Conservation (phyloP, 106 monocot species). For the Hemerocallis citrina region DNA sequence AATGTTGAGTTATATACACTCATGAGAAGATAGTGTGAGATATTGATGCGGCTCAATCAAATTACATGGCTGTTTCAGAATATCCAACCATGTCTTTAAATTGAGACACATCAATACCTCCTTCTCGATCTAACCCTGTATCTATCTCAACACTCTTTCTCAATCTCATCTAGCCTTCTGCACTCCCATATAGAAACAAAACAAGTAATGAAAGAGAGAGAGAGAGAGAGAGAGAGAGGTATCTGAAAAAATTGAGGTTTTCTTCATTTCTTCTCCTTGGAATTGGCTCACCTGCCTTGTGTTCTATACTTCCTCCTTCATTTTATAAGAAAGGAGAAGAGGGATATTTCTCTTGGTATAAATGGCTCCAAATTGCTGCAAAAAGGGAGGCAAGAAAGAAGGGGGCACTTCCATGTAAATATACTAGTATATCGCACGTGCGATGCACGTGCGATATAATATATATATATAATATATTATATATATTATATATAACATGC, state of each 20-base stretch:
- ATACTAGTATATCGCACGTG: no score
- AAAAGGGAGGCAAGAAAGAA: slow-evolving; percentile 14
- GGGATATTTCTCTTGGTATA: neutral
- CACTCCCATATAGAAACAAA: neutral
- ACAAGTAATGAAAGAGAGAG: neutral
- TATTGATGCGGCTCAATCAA: slow-evolving; percentile 58
- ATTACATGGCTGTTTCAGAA: slow-evolving; percentile 13
- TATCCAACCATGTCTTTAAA: slow-evolving; percentile 25
- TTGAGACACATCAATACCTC: slow-evolving; percentile 53
- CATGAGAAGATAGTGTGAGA: slow-evolving; percentile 15
- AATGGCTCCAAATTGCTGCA: slow-evolving; percentile 7
- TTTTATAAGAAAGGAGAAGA: neutral
- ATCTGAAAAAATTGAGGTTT: neutral
- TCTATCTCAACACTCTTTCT: neutral
- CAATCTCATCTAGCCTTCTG: neutral
- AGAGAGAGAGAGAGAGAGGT: neutral
- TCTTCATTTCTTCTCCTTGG: no score
- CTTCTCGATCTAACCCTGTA: neutral
- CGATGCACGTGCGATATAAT: no score
- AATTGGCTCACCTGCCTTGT: no score
- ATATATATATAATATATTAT: no score
- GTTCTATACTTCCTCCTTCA: no score
- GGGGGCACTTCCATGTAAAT: neutral
- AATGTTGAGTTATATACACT: no score
- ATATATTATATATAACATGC: no score